Base-by-base conservation (phyloP, 257 asterid species). In the Solanum chilense region DNA sequence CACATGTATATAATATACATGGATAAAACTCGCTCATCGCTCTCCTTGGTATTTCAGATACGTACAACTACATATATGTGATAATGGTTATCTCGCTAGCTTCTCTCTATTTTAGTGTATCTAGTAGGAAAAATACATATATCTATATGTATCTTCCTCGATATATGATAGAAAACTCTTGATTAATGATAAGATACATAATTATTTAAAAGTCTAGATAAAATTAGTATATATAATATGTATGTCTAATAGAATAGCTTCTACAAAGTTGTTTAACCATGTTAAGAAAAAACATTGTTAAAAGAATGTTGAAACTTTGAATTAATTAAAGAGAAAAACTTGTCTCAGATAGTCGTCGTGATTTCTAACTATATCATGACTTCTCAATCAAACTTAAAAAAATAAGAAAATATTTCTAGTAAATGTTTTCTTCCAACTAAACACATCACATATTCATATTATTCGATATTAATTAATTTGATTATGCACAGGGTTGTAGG, bases 61-160 rank as follows among this genome's bases (percentile, higher is more conserved):
- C 5, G 5, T 52, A 6, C 4, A 0, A 0, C 7, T 52, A 52
- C 1, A 52, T 52, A 10, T 52, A 1, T 52, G 23, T 0, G 4
- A 52, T 52, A 18, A 52, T 18, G 4, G 1, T 18, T 52, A 52
- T 52, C n/a, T 52, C 10, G n/a, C 62, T 6, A 1, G 4, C 11
- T 4, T 18, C n/a, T 52, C n/a, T 0, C n/a, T 52, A 52, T 52
- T 52, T 52, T 18, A 52, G 11, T 18, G 0, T 52, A 52, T 52
- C 10, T 2, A 0, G 10, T 0, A 1, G 0, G 1, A 52, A 52
- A 16, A 52, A 52, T 52, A 7, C 2, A 52, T 18, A 10, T 52
- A 18, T 52, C 11, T 52, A 52, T 0, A 4, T 18, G 2, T 52
- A 1, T 52, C 10, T 18, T 52, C 2, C 11, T 52, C 2, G 0